Percentiles rank a stretch among this genome's conserved stretches.
Evolutionary conservation across 164 flowering plant genomes (phyloP).

Genomic region (Vitis labrusca): DNA sequence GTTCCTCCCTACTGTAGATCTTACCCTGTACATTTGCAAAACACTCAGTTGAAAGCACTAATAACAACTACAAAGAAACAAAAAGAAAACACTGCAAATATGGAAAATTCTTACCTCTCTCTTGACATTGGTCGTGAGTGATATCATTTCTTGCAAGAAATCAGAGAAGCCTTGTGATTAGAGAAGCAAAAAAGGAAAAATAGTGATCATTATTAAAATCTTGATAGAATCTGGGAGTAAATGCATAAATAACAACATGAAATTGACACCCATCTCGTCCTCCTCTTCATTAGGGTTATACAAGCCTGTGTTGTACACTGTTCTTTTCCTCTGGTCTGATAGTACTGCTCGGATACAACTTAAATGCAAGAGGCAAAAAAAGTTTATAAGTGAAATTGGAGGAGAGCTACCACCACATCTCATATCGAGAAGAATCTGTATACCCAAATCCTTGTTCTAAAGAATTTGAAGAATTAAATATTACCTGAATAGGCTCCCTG

Average conservation of each 20-base stretch:
- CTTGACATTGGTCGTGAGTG: slow-evolving; percentile 40
- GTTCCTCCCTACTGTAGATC: slow-evolving; percentile 41
- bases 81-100: neutral
- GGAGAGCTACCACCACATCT: too few relatives aligned
- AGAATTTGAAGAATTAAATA: neutral
- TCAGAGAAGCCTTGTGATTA: slow-evolving; percentile 49
- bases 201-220: neutral
- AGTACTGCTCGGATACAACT: slow-evolving; percentile 41
- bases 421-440: too few relatives aligned
- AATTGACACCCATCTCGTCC: slow-evolving; percentile 41
- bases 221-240: neutral
- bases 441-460: neutral
- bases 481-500: slow-evolving; percentile 89
- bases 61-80: neutral
- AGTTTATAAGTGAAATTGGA: neutral
- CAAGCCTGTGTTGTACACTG: slow-evolving; percentile 72
- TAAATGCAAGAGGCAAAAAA: neutral
- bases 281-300: slow-evolving; percentile 57
- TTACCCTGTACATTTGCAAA: slow-evolving; percentile 26
- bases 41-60: neutral
- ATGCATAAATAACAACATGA: neutral
- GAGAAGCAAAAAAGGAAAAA: neutral
- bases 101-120: slow-evolving; percentile 34
- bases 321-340: slow-evolving; percentile 66
- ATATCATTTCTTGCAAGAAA: slow-evolving; percentile 56